Base-by-base conservation (phyloP, 164 flowering plant species). In the Magnolia kwangsiensis region DNA sequence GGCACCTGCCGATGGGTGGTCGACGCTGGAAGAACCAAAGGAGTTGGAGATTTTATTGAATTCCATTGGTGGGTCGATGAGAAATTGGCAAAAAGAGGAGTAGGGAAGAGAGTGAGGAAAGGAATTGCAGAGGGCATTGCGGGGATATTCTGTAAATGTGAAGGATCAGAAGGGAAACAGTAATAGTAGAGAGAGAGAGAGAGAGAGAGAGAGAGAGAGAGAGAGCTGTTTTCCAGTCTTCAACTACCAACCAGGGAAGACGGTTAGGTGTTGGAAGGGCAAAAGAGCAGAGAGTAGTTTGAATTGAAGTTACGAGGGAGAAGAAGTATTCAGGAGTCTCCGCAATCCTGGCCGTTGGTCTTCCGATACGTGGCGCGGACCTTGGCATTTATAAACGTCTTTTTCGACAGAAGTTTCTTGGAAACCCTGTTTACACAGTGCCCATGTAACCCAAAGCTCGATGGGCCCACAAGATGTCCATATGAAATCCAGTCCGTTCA, bases 11-110 rank as follows among this genome's bases (percentile, higher is more conserved):
- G 79, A 49, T 50, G 77, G 73, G 1, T 78, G 74, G 27, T 68
- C 73, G 59, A 3, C 19, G 5, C 31, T 69, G 18, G 59, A 63
- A 45, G 72, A 37, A 37, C 45, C 8, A 72, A 79, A 80, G 19
- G 71, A 18, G 21, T 79, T 21, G 16, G 77, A 64, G 66, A 81
- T 14, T 7, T 63, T 80, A 8, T 18, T 72, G 0, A 63, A 31
- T 31, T 80, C 85, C 87, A 86, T 84, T 51, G 45, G 19, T 11
- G 71, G 51, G 71, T 16, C 16, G 50, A 55, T 49, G 68, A 9
- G 50, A 14, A 18, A 55, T 9, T 21, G 11, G 55, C 11, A 2
- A 71, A 16, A 66, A 6, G 45, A 37, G 45, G 45, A 37, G 45
- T 37, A 37, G 45, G 7, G 45, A 37, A 37, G 45, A 37, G 45